A percentile compares a stretch with the other conserved stretches of the same genome.
Conservation (phyloP, 257 asterid species). For the Scutellaria galericulata region DNA sequence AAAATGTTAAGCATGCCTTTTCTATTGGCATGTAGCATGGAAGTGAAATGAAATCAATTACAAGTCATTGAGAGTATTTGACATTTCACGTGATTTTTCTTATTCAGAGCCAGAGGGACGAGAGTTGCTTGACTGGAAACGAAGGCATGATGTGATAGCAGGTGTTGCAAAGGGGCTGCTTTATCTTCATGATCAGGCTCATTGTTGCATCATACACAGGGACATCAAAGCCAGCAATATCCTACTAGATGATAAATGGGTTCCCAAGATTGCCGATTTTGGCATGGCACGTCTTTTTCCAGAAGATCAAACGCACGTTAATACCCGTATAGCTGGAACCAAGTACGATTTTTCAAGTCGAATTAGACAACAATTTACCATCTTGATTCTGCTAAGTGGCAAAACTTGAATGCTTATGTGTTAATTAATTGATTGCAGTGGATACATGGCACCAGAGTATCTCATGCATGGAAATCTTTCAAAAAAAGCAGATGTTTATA, state of each 20-base stretch:
- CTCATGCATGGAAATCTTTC: constrained; percentile 79
- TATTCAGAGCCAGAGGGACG: constrained; percentile 57
- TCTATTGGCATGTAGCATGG: constrained; percentile 5
- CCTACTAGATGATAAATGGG: constrained; percentile 85
- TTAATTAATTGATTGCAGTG: constrained; percentile 58
- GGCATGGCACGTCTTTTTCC: constrained; percentile 89
- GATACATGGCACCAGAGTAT: constrained; percentile 99
- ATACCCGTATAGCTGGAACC: constrained; percentile 93
- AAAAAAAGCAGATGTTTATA: constrained; percentile 81
- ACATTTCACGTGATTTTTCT: constrained; percentile 35
- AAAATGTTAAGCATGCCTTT: constrained; percentile 18
- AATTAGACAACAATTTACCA: not conserved
- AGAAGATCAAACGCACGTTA: constrained; percentile 79
- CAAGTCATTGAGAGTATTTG: constrained; percentile 15
- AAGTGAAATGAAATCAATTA: constrained; percentile 17
- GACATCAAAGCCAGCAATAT: constrained; percentile 95
- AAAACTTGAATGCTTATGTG: not conserved
- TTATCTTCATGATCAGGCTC: constrained; percentile 94
- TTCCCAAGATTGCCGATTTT: constrained; percentile 93
- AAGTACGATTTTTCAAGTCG: constrained; percentile 54
- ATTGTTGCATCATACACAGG: constrained; percentile 74
- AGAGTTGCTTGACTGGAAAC: constrained; percentile 72
- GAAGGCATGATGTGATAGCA: constrained; percentile 67
- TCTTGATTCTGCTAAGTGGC: constrained; percentile 2
- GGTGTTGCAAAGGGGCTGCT: constrained; percentile 87